Conservation (phyloP, 2,329 filamentous ascomycete genomes). For the Sclerotinia spermophila region DNA sequence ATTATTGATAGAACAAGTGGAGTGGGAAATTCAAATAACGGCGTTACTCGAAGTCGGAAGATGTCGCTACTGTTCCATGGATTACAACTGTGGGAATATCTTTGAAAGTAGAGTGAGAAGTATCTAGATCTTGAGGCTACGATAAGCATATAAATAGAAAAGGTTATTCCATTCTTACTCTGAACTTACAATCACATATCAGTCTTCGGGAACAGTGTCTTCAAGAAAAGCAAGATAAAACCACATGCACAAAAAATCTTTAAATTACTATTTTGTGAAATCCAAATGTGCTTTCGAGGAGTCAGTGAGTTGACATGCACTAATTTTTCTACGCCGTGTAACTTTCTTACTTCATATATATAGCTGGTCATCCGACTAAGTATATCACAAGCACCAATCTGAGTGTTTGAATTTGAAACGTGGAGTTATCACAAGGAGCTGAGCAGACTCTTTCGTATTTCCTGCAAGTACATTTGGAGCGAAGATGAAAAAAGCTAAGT, state of each 20-base stretch:
- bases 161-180: too few species aligned
- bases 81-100: neutral
- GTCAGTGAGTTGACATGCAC: neutral
- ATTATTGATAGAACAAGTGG: fast-evolving
- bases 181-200: too few species aligned
- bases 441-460: neutral
- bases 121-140: too few species aligned
- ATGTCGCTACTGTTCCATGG: too few species aligned
- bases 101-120: neutral
- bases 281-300: neutral
- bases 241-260: too few species aligned
- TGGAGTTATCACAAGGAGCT: neutral
- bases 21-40: neutral
- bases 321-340: neutral
- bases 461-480: neutral
- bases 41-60: neutral
- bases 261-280: neutral
- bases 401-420: neutral
- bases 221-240: too few species aligned
- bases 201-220: too few species aligned
- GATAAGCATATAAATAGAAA: too few species aligned
- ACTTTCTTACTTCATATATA: neutral
- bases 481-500: too few species aligned
- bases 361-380: neutral
- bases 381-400: neutral